phyloP scores from a whole-genome alignment of 2,329 filamentous ascomycete genomes.

The Raffaelea ambrosiae region DNA sequence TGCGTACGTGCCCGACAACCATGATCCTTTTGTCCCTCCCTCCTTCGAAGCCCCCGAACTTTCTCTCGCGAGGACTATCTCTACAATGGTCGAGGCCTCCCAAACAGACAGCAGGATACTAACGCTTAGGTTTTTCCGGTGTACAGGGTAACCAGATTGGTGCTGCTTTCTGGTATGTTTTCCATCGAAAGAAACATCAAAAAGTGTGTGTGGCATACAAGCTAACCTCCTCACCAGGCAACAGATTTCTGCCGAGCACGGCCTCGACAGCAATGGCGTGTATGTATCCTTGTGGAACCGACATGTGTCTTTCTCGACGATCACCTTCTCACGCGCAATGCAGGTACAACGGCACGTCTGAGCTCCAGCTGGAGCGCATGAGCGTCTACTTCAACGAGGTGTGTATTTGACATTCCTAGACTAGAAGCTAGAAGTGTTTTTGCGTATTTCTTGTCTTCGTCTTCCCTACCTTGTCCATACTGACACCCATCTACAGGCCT shows the following conservation, averaged over 20 bases:
- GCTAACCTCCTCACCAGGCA: slow-evolving; percentile 42
- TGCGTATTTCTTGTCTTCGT: background rate
- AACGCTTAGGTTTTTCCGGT: slow-evolving; percentile 19
- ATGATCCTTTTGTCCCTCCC: background rate
- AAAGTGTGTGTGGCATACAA: background rate
- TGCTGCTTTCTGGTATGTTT: slow-evolving; percentile 90
- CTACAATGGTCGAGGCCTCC: slow-evolving; percentile 11
- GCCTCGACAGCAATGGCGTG: slow-evolving; percentile 95
- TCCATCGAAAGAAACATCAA: slow-evolving; percentile 12
- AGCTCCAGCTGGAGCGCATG: slow-evolving; percentile 99
- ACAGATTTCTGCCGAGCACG: slow-evolving; percentile 83
- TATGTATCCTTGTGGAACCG: slow-evolving; percentile 41
- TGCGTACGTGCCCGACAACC: slow-evolving; percentile 57
- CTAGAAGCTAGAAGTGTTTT: background rate
- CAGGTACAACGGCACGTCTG: slow-evolving; percentile 96
- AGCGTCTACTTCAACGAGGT: slow-evolving; percentile 54
- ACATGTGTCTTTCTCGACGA: slow-evolving; percentile 17
- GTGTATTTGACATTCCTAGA: slow-evolving; percentile 20
- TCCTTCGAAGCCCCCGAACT: background rate
- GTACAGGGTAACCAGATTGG: slow-evolving; percentile 98
- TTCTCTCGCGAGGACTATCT: background rate
- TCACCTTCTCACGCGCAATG: too few relatives aligned
- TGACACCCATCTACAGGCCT: too few relatives aligned
- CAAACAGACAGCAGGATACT: too few relatives aligned
- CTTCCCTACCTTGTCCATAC: too few relatives aligned